Evolutionary conservation across 2,329 filamentous ascomycete genomes (phyloP).

Genomic region (Alternaria sp.): DNA sequence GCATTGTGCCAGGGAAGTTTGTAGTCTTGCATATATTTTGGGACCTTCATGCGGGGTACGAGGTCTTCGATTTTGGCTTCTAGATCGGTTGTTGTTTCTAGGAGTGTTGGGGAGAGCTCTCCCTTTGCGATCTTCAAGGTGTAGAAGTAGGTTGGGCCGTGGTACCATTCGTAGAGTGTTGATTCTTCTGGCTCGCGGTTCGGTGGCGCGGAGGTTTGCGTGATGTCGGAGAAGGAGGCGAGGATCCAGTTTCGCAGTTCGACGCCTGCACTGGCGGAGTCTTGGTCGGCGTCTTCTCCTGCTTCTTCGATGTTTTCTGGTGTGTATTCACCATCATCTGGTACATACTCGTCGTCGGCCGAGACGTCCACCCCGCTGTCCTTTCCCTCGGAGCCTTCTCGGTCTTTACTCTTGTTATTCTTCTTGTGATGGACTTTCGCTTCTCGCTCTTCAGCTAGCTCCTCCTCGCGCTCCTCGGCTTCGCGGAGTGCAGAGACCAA

Average conservation of each 20-base stretch:
- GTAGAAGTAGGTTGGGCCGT: slow-evolving; percentile 32
- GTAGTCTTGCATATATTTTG: slow-evolving; percentile 29
- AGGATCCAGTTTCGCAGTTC: slow-evolving; percentile 29
- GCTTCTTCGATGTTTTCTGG: slow-evolving; percentile 16
- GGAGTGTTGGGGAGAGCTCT: slow-evolving; percentile 6
- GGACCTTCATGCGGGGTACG: slow-evolving; percentile 22
- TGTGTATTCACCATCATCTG: slow-evolving; percentile 15
- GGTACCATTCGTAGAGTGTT: slow-evolving; percentile 29
- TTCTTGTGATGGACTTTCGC: not conserved
- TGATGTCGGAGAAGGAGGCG: slow-evolving; percentile 16
- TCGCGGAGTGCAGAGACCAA: slow-evolving; percentile 24
- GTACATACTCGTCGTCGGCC: slow-evolving; percentile 10
- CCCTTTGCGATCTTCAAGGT: slow-evolving; percentile 12
- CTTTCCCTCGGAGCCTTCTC: slow-evolving; percentile 17
- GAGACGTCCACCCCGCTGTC: slow-evolving; percentile 27
- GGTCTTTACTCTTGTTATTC: slow-evolving; percentile 4
- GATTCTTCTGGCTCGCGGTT: slow-evolving; percentile 24
- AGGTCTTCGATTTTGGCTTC: slow-evolving; percentile 22
- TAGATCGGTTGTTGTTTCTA: slow-evolving; percentile 20
- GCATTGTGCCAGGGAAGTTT: slow-evolving; percentile 25
- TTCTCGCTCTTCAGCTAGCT: slow-evolving; percentile 12
- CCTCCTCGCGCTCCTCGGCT: slow-evolving; percentile 24
- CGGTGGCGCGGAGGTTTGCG: slow-evolving; percentile 18
- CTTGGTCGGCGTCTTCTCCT: slow-evolving; percentile 25
- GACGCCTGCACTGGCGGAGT: slow-evolving; percentile 22